A percentile compares a stretch with the other conserved stretches of the same genome.
Conservation (phyloP, 2,329 filamentous ascomycete species). For the Beauveria bassiana region DNA sequence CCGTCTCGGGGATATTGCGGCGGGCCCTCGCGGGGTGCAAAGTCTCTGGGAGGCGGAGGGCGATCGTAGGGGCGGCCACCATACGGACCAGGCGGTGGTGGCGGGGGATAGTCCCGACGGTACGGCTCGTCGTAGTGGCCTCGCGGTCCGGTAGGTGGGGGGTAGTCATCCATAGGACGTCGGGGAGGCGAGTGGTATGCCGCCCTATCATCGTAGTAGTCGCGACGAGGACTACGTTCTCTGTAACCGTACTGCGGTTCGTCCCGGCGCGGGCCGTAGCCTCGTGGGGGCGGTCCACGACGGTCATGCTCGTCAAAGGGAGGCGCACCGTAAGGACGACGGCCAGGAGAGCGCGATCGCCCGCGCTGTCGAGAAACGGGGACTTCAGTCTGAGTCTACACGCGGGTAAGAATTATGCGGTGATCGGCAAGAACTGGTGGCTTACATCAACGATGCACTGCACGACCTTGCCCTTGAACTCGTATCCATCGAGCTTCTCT, state of each 20-base stretch:
- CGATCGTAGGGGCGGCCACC: constrained; percentile 50
- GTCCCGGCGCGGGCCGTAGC: constrained; percentile 72
- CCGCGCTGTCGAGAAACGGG: constrained; percentile 54
- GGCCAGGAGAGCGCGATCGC: constrained; percentile 69
- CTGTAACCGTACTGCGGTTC: constrained; percentile 68
- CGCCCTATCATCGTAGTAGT: constrained; percentile 81
- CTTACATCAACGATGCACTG: constrained; percentile 82
- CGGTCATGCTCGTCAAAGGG: constrained; percentile 75
- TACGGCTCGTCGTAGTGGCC: constrained; percentile 72
- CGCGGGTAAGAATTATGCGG: constrained; percentile 7
- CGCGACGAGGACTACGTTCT: constrained; percentile 75
- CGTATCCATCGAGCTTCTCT: constrained; percentile 85
- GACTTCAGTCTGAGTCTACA: constrained; percentile 73
- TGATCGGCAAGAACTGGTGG: constrained; percentile 15
- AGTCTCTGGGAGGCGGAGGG: constrained; percentile 41
- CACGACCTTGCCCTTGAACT: constrained; percentile 87
- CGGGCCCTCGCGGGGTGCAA: constrained; percentile 40
- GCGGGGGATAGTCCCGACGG: constrained; percentile 58
- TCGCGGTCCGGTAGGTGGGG: constrained; percentile 46
- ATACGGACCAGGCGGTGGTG: constrained; percentile 54
- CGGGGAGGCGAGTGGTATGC: constrained; percentile 75
- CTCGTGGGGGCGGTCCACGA: constrained; percentile 66
- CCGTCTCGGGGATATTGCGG: constrained; percentile 25
- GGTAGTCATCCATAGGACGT: constrained; percentile 71
- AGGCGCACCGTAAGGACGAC: constrained; percentile 58